A percentile compares a stretch with the other conserved stretches of the same genome.
Conservation (phyloP, 1,284 basidiomycete genomes). For the Trametes polyzona region DNA sequence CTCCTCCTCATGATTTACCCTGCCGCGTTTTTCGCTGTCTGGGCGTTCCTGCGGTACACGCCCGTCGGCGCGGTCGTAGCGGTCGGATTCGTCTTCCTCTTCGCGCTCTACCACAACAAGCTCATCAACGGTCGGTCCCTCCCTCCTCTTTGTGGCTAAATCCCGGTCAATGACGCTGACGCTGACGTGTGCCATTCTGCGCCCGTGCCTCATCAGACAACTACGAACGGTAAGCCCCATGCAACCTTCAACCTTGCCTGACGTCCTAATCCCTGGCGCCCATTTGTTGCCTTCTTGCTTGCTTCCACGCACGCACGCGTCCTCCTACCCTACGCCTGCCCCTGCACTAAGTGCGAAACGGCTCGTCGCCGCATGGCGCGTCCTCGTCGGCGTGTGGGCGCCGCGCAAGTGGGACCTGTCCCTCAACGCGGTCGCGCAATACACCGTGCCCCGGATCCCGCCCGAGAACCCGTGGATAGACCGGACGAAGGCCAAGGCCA, state of each 20-base stretch:
- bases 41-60: conserved; percentile 79
- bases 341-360: conserved; percentile 65
- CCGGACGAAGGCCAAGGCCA: conserved; percentile 38
- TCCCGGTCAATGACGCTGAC: conserved; percentile 9
- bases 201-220: conserved; percentile 53
- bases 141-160: conserved; percentile 10
- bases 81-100: conserved; percentile 60
- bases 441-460: conserved; percentile 67
- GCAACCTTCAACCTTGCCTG: conserved; percentile 12
- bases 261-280: conserved; percentile 15
- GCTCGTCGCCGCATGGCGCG: conserved; percentile 86
- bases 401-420: conserved; percentile 83
- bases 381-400: conserved; percentile 89
- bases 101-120: conserved; percentile 81
- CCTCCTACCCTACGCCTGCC: too few relatives aligned
- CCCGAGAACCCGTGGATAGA: conserved; percentile 75
- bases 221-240: conserved; percentile 70
- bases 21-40: conserved; percentile 79
- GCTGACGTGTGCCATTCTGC: not conserved
- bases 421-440: conserved; percentile 69
- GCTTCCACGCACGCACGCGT: too few relatives aligned
- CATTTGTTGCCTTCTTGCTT: too few relatives aligned
- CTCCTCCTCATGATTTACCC: conserved; percentile 81
- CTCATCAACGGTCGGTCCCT: conserved; percentile 69
- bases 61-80: conserved; percentile 48